Evolutionary conservation across 768 basidiomycete species (phyloP).

Genomic region (Naganishia antarctica): DNA sequence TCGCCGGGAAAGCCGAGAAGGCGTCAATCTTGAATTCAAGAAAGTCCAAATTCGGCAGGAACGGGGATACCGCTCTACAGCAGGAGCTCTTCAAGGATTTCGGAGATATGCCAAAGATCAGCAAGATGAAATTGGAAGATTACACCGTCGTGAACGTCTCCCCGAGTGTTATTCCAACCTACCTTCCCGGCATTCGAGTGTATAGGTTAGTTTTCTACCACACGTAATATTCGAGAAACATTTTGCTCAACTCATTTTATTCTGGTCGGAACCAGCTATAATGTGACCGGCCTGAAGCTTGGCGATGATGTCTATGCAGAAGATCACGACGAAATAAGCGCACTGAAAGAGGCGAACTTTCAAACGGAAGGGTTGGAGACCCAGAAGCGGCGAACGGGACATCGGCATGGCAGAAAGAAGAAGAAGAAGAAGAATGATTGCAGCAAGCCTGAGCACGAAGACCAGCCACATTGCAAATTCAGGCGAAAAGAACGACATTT

Average conservation of each 20-base stretch:
- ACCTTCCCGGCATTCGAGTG: conserved; percentile 71
- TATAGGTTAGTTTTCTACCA: conserved; percentile 55
- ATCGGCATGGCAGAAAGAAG: conserved; percentile 31
- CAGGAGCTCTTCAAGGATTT: conserved; percentile 62
- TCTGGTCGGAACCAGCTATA: conserved; percentile 58
- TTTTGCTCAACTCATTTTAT: no score
- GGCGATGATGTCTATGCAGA: conserved; percentile 36
- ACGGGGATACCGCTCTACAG: conserved; percentile 52
- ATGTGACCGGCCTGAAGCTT: conserved; percentile 54
- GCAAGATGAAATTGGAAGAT: conserved; percentile 58
- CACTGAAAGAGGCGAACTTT: neutral
- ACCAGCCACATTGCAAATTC: conserved; percentile 48
- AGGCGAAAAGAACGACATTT: conserved; percentile 56
- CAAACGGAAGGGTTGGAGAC: neutral
- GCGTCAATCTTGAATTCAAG: neutral
- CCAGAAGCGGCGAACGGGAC: conserved; percentile 15
- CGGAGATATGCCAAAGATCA: conserved; percentile 55
- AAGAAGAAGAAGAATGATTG: conserved; percentile 53
- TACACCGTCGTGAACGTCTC: conserved; percentile 74
- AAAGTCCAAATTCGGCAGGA: conserved; percentile 31
- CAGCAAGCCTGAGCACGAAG: conserved; percentile 41
- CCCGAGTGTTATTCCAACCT: conserved; percentile 82
- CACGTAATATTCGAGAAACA: no score
- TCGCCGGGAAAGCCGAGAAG: conserved; percentile 10
- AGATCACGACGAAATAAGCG: conserved; percentile 35